Evolutionary conservation across 1,139 yeast species (phyloP).

Genomic region (Yamadazyma siamensis): DNA sequence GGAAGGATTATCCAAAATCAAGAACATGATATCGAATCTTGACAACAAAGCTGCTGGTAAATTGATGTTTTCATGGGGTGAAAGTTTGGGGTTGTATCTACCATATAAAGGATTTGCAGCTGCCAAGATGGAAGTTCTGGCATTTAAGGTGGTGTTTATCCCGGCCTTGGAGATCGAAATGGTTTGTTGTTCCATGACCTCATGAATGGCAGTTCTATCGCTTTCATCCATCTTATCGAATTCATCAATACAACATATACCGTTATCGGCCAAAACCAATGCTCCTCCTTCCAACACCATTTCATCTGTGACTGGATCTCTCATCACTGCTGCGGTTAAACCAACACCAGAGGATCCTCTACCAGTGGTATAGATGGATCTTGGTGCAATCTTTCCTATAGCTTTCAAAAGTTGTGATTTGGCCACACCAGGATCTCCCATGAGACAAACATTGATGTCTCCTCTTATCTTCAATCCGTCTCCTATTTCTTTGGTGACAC

Average conservation of each 20-base stretch:
- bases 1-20: slow-evolving; percentile 81
- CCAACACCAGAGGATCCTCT: slow-evolving; percentile 99
- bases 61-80: slow-evolving; percentile 94
- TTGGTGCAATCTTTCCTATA: slow-evolving; percentile 88
- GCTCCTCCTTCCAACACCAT: slow-evolving; percentile 99
- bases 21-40: slow-evolving; percentile 86
- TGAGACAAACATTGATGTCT: slow-evolving; percentile 90
- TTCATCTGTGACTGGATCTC: slow-evolving; percentile 98
- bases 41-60: slow-evolving; percentile 95
- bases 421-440: slow-evolving; percentile 99
- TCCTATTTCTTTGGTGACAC: slow-evolving; percentile 90
- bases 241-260: slow-evolving; percentile 98
- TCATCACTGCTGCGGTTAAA: slow-evolving; percentile 97
- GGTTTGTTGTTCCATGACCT: slow-evolving; percentile 99
- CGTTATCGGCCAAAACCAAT: slow-evolving; percentile 92
- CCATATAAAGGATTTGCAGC: slow-evolving; percentile 98
- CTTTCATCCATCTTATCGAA: slow-evolving; percentile 98
- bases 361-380: slow-evolving; percentile 98
- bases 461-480: slow-evolving; percentile 98
- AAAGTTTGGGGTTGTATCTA: slow-evolving; percentile 82
- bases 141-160: slow-evolving; percentile 92
- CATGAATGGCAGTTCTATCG: slow-evolving; percentile 97
- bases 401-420: slow-evolving; percentile 94
- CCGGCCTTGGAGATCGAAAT: slow-evolving; percentile 98
- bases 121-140: slow-evolving; percentile 92